Percentiles rank a stretch among this genome's conserved stretches.
phyloP scores from a whole-genome alignment of 2,329 filamentous ascomycete species.

The Akanthomyces uredinophilus region DNA sequence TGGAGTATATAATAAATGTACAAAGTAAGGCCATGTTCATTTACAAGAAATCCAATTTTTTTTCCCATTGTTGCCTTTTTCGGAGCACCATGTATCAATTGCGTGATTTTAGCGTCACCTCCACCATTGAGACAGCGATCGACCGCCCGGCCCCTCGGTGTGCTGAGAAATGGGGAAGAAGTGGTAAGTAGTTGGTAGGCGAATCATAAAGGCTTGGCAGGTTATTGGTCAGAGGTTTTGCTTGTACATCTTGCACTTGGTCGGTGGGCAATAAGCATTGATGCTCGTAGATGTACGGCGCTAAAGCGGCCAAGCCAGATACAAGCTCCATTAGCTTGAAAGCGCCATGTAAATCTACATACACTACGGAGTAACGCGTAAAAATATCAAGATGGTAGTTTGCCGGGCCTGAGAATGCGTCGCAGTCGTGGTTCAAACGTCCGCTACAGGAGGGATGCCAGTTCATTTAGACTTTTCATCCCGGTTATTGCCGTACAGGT shows the following conservation, averaged over 20 bases:
- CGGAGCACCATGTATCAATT: neutral
- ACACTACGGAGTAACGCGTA: neutral
- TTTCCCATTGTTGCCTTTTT: neutral
- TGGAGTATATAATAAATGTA: neutral
- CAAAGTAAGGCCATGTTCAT: neutral
- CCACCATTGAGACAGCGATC: constrained; percentile 5
- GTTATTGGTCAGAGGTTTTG: no score
- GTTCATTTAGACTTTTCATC: no score
- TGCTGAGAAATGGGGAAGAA: no score
- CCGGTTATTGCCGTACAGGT: no score
- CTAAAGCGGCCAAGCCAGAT: neutral
- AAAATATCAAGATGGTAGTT: neutral
- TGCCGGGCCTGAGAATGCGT: neutral
- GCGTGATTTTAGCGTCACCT: constrained; percentile 12
- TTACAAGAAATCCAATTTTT: constrained; percentile 7
- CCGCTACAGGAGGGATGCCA: no score
- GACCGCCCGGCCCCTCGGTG: constrained; percentile 6
- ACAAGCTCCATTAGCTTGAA: neutral
- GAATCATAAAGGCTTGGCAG: no score
- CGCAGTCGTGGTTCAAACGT: no score
- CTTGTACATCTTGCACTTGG: no score
- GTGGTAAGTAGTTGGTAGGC: no score
- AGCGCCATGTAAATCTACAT: neutral
- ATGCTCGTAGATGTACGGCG: neutral
- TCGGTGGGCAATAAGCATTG: no score